Evolutionary conservation across 2,329 filamentous ascomycete genomes (phyloP).

Genomic region (Cephalotrichum gorgonifer): DNA sequence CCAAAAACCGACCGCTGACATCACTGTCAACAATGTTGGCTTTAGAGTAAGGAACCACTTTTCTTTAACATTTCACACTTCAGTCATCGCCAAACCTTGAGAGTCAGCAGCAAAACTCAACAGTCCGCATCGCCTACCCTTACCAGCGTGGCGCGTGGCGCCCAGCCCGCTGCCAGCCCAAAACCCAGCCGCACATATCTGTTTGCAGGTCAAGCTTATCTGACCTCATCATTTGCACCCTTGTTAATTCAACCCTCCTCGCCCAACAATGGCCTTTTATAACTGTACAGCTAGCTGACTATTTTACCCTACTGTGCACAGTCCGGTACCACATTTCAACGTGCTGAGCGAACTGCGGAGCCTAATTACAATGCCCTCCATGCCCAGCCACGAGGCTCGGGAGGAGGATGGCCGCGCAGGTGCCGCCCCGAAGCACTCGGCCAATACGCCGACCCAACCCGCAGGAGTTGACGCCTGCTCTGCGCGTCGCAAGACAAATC

Average conservation of each 20-base stretch:
- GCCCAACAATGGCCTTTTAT: neutral
- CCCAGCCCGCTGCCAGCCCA: too few species aligned
- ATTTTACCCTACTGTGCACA: too few species aligned
- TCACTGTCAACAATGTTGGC: conserved; percentile 12
- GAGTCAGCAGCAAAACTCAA: too few species aligned
- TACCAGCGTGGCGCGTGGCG: too few species aligned
- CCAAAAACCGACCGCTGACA: too few species aligned
- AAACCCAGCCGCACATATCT: neutral
- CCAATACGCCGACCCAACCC: too few species aligned
- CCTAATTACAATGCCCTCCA: conserved; percentile 1
- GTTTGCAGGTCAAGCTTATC: neutral
- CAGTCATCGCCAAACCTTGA: neutral
- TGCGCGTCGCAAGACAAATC: too few species aligned
- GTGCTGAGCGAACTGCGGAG: conserved; percentile 13
- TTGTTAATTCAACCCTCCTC: neutral
- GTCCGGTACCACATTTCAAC: conserved; percentile 15
- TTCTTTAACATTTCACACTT: neutral
- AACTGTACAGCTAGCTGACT: neutral
- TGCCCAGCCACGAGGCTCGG: neutral
- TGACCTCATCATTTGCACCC: neutral
- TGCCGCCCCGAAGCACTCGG: too few species aligned
- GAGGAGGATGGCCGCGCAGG: neutral
- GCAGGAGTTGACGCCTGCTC: too few species aligned
- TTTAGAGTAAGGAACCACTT: conserved; percentile 16
- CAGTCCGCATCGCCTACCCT: too few species aligned